A percentile compares a stretch with the other conserved stretches of the same genome.
phyloP scores from a whole-genome alignment of 2,329 filamentous ascomycete genomes.

The Calonectria hawksworthii region DNA sequence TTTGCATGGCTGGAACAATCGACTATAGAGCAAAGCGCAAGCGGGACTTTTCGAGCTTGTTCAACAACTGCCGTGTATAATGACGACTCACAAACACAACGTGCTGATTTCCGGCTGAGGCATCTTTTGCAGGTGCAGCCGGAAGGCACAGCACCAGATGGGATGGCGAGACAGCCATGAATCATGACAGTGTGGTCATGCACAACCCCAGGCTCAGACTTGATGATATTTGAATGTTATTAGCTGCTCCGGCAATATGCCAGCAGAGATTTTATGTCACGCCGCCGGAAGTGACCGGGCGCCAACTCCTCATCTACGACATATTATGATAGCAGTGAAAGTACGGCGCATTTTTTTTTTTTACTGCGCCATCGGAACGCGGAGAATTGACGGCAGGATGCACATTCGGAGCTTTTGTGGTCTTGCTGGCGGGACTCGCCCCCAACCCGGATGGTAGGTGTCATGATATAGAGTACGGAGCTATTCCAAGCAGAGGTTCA shows the following conservation, averaged over 20 bases:
- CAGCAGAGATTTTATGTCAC: neutral
- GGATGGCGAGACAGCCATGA: neutral
- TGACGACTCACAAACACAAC: neutral
- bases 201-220: too few relatives aligned
- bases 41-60: neutral
- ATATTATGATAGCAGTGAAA: neutral
- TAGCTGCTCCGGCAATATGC: neutral
- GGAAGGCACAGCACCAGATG: neutral
- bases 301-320: neutral
- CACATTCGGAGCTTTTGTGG: neutral
- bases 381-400: neutral
- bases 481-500: slow-evolving; percentile 44
- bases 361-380: neutral
- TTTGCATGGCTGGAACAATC: neutral
- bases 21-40: neutral
- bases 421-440: neutral
- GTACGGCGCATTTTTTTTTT: neutral
- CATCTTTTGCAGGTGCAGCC: neutral
- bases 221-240: neutral
- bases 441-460: neutral
- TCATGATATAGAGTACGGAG: slow-evolving; percentile 7
- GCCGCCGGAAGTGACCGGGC: neutral
- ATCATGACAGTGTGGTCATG: neutral
- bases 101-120: neutral
- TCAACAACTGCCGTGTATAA: neutral